Percentiles rank a stretch among this genome's conserved stretches.
phyloP scores from a whole-genome alignment of 2,329 filamentous ascomycete genomes.

The Colletotrichum chrysophilum region DNA sequence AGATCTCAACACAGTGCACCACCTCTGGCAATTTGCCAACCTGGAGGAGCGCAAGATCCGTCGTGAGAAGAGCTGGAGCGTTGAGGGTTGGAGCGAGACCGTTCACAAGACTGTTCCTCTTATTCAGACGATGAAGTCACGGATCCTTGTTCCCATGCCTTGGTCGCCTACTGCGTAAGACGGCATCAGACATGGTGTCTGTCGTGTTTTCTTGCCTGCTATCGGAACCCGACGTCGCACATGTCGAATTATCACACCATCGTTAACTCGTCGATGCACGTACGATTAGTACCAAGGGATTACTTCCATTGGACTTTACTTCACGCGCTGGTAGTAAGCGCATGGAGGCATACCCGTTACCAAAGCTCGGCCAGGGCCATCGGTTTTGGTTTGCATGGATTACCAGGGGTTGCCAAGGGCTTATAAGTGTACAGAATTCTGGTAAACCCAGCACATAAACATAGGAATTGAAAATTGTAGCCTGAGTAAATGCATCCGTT shows the following conservation, averaged over 20 bases:
- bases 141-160: constrained; percentile 90
- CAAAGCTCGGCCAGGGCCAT: neutral
- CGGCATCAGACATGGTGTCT: neutral
- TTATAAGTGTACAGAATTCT: constrained; percentile 14
- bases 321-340: neutral
- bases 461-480: constrained; percentile 17
- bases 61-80: constrained; percentile 92
- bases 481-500: neutral
- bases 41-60: constrained; percentile 90
- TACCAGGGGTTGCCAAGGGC: neutral
- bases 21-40: constrained; percentile 98
- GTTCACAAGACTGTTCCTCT: constrained; percentile 98
- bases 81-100: constrained; percentile 95
- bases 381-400: neutral
- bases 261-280: neutral
- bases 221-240: neutral
- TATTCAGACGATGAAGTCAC: constrained; percentile 95
- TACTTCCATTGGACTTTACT: neutral
- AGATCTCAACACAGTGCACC: constrained; percentile 95
- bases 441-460: constrained; percentile 17
- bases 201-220: neutral
- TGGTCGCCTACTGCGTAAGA: constrained; percentile 89
- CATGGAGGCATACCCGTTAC: neutral
- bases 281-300: neutral
- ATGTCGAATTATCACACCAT: neutral